Percentiles rank a stretch among this genome's conserved stretches.
These are phyloP conservation scores for Boletus rex-veris DNA, from an alignment of 768 basidiomycete species.

Conservation along the genomic window DNA sequence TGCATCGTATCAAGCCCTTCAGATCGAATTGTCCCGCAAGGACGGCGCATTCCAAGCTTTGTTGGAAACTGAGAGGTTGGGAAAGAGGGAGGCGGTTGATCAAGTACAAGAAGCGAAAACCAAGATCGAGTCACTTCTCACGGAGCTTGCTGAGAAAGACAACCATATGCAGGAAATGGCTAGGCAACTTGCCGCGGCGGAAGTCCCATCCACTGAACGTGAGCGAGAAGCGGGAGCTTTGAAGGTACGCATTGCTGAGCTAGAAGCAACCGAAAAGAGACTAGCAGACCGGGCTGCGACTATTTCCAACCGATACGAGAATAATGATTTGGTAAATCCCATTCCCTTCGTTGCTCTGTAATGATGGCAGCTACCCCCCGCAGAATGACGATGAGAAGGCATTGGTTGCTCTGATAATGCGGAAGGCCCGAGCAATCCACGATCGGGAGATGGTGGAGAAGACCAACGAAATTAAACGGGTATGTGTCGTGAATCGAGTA, in stretches of 20 bases:
- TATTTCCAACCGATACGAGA: slow-evolving; percentile 40
- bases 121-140: slow-evolving; percentile 18
- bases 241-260: slow-evolving; percentile 21
- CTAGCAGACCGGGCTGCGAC: slow-evolving; percentile 24
- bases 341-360: slow-evolving; percentile 1
- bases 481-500: slow-evolving; percentile 23
- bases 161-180: slow-evolving; percentile 18
- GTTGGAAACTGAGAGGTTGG: slow-evolving; percentile 23
- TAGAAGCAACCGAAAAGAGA: slow-evolving; percentile 30
- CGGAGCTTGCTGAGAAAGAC: slow-evolving; percentile 22
- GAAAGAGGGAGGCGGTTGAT: slow-evolving; percentile 17
- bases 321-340: slow-evolving; percentile 44
- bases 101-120: slow-evolving; percentile 19
- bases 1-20: slow-evolving; percentile 14
- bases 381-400: slow-evolving; percentile 50
- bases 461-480: slow-evolving; percentile 54
- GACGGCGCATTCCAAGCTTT: slow-evolving; percentile 23
- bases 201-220: slow-evolving; percentile 22
- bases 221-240: slow-evolving; percentile 26
- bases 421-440: slow-evolving; percentile 43
- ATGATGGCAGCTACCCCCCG: slow-evolving; percentile 12
- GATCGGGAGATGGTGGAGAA: slow-evolving; percentile 53
- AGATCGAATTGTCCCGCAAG: slow-evolving; percentile 22
- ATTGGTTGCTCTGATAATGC: slow-evolving; percentile 45
- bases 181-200: slow-evolving; percentile 21